phyloP scores from a whole-genome alignment of 2,329 filamentous ascomycete genomes.

The Colletotrichum tropicale region DNA sequence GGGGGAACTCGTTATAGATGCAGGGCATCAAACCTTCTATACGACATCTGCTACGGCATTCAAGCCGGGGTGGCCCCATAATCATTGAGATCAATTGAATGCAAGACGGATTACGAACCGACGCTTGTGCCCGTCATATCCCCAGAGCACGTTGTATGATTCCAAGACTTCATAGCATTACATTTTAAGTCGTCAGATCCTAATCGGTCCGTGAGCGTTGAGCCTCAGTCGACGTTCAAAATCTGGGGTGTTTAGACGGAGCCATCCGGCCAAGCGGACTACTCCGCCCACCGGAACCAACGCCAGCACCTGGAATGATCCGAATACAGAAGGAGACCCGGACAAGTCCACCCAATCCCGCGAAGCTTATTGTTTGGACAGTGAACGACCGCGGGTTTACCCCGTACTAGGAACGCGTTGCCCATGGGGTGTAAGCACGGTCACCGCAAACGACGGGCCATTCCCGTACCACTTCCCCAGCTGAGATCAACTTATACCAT shows the following conservation, averaged over 20 bases:
- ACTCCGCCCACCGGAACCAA: background rate
- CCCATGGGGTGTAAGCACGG: background rate
- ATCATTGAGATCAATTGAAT: background rate
- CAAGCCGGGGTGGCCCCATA: background rate
- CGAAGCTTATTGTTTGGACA: background rate
- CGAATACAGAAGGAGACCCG: background rate
- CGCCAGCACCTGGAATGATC: background rate
- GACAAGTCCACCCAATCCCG: background rate
- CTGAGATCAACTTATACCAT: background rate
- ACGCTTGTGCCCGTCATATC: background rate
- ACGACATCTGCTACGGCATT: background rate
- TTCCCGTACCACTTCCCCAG: background rate
- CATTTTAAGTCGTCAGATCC: background rate
- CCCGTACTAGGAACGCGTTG: background rate
- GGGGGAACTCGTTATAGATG: fast-evolving
- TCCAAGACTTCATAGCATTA: fast-evolving
- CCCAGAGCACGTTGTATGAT: background rate
- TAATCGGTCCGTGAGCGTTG: background rate
- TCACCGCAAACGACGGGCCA: background rate
- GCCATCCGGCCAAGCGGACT: background rate
- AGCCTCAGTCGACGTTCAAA: background rate
- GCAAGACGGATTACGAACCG: background rate
- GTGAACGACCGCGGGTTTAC: background rate
- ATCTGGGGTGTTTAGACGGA: background rate
- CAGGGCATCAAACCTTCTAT: fast-evolving